phyloP scores from a whole-genome alignment of 1,284 basidiomycete genomes.

The Cystobasidium sp. region DNA sequence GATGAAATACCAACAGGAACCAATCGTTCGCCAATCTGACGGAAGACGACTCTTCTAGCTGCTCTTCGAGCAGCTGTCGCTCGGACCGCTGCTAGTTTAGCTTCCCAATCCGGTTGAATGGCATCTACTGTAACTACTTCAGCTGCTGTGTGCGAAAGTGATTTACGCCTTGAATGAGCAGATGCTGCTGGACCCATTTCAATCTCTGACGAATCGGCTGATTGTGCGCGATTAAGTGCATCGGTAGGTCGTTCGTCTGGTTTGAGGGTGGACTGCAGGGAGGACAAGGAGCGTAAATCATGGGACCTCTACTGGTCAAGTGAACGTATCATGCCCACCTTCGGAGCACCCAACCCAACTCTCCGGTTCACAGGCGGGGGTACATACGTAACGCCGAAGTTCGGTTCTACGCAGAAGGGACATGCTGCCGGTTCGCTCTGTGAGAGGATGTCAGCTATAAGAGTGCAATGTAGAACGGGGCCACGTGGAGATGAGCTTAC shows the following conservation, averaged over 20 bases:
- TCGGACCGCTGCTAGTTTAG: slow-evolving; percentile 83
- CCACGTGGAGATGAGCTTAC: slow-evolving; percentile 2
- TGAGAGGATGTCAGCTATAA: neutral
- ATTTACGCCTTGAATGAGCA: slow-evolving; percentile 40
- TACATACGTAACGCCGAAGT: slow-evolving; percentile 90
- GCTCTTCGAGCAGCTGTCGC: slow-evolving; percentile 86
- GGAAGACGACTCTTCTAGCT: slow-evolving; percentile 95
- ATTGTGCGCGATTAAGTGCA: slow-evolving; percentile 63
- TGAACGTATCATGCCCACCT: slow-evolving; percentile 5
- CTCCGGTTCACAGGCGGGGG: slow-evolving; percentile 36
- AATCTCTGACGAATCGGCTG: slow-evolving; percentile 63
- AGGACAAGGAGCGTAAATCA: neutral
- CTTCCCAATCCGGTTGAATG: slow-evolving; percentile 93
- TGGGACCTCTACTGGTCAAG: neutral
- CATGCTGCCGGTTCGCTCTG: slow-evolving; percentile 89
- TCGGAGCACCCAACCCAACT: slow-evolving; percentile 25
- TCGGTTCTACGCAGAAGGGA: slow-evolving; percentile 94
- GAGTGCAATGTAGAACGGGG: neutral
- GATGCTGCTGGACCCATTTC: slow-evolving; percentile 39
- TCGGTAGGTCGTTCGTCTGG: slow-evolving; percentile 54
- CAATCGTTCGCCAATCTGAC: slow-evolving; percentile 94
- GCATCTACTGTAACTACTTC: slow-evolving; percentile 84
- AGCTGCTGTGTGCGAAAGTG: slow-evolving; percentile 55
- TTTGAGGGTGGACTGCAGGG: neutral
- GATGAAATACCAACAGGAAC: slow-evolving; percentile 92